These are phyloP conservation scores for Noccaea bulbosa DNA, from an alignment of 345 rosid species.

Conservation along the genomic window DNA sequence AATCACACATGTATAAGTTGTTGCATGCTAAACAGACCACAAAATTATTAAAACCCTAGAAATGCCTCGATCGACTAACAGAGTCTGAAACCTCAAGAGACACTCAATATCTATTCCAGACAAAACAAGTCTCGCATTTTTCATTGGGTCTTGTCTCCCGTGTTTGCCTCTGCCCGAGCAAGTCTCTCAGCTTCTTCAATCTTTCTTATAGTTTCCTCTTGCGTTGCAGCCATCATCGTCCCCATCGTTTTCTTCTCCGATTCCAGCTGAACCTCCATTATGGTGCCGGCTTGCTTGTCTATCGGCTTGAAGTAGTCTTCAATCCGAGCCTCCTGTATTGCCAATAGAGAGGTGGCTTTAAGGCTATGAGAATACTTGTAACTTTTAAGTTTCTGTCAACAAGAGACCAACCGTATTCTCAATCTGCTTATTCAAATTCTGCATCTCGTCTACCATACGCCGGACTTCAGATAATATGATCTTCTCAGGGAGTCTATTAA, in stretches of 20 bases:
- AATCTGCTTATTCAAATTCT: constrained; percentile 68
- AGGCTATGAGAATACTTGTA: too few species aligned
- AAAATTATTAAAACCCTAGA: constrained; percentile 21
- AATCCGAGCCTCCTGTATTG: constrained; percentile 72
- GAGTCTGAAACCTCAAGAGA: constrained; percentile 4
- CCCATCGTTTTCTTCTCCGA: constrained; percentile 80
- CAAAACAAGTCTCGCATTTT: constrained; percentile 12
- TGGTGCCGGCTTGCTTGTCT: constrained; percentile 72
- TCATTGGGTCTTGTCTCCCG: constrained; percentile 33
- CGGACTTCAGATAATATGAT: constrained; percentile 77
- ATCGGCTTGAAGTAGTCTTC: constrained; percentile 85
- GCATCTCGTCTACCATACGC: constrained; percentile 93
- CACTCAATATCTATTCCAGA: constrained; percentile 23
- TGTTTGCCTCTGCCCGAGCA: constrained; percentile 42
- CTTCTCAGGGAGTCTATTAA: constrained; percentile 84
- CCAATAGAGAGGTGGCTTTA: too few species aligned
- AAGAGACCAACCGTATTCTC: constrained; percentile 76
- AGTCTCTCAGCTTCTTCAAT: constrained; percentile 59
- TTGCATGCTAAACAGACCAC: constrained; percentile 23
- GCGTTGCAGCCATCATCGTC: constrained; percentile 68
- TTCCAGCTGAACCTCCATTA: constrained; percentile 86
- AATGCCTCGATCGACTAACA: constrained; percentile 13
- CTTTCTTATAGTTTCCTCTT: constrained; percentile 61
- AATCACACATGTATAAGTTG: neutral
- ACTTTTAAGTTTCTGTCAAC: too few species aligned